A percentile compares a stretch with the other conserved stretches of the same genome.
These are phyloP conservation scores for Acanthamoeba triangularis DNA, from an alignment of 208 protist genomes.

Conservation along the genomic window DNA sequence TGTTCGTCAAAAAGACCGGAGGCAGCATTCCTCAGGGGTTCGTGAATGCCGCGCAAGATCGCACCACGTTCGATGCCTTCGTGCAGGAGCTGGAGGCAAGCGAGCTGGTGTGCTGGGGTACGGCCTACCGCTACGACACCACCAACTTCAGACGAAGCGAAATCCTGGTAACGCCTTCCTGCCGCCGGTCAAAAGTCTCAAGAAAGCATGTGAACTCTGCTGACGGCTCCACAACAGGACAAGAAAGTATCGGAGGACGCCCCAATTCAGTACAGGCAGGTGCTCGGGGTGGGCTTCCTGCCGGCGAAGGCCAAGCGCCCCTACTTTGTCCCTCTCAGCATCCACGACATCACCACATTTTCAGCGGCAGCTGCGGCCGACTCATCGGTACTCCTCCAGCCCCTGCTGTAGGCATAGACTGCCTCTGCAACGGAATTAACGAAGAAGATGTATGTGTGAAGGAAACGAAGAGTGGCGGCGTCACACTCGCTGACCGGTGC, in stretches of 20 bases:
- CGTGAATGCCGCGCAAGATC: not conserved
- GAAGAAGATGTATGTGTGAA: not conserved
- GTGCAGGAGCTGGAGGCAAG: constrained; percentile 20
- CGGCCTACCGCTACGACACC: constrained; percentile 36
- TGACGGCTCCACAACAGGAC: not conserved
- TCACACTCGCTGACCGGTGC: constrained; percentile 17
- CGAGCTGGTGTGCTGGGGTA: constrained; percentile 63
- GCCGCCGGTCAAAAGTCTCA: not conserved
- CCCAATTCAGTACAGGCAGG: constrained; percentile 51
- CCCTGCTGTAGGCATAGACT: not conserved
- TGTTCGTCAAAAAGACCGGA: constrained; percentile 45
- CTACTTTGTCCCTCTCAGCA: constrained; percentile 2
- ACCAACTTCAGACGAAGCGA: constrained; percentile 57
- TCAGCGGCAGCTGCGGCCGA: not conserved
- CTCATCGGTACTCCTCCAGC: not conserved
- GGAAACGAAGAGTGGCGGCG: not conserved
- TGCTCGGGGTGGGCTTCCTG: constrained; percentile 27
- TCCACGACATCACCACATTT: constrained; percentile 3
- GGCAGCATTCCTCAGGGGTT: constrained; percentile 31
- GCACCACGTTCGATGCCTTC: constrained; percentile 21
- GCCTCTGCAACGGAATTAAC: not conserved
- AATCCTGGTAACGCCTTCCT: not conserved
- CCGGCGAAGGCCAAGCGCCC: constrained; percentile 46
- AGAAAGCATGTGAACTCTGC: not conserved
- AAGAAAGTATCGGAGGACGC: constrained; percentile 51